These are phyloP conservation scores for Cyclotella kingstonii DNA, from an alignment of 108 stramenopile genomes.

Conservation along the genomic window DNA sequence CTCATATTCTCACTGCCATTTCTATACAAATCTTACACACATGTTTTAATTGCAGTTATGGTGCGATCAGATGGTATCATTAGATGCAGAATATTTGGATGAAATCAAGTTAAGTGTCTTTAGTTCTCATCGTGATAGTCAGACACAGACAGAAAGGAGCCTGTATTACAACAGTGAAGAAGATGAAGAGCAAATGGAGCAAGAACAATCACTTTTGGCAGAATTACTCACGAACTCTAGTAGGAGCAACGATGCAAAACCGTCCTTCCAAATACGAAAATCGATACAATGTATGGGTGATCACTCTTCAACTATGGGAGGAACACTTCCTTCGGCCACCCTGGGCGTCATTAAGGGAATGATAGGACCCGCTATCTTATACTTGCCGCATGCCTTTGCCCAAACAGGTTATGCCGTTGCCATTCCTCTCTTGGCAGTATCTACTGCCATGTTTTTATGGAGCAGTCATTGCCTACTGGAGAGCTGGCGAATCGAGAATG, in stretches of 20 bases:
- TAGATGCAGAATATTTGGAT: slow-evolving; percentile 9
- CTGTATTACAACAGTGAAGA: slow-evolving; percentile 14
- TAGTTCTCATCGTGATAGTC: not conserved
- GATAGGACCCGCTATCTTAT: slow-evolving; percentile 67
- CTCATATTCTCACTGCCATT: not conserved
- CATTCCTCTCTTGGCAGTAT: slow-evolving; percentile 46
- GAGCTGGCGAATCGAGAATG: slow-evolving; percentile 50
- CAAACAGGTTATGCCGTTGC: slow-evolving; percentile 50
- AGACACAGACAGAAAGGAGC: slow-evolving; percentile 6
- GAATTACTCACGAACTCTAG: not conserved
- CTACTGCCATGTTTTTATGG: slow-evolving; percentile 44
- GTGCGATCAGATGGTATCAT: not conserved
- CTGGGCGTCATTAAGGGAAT: slow-evolving; percentile 68
- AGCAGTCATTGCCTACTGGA: slow-evolving; percentile 50
- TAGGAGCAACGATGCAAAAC: not conserved
- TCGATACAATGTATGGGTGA: slow-evolving; percentile 28
- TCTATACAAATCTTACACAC: not conserved
- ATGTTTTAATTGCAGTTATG: not conserved
- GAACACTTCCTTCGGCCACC: slow-evolving; percentile 45
- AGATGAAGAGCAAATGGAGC: slow-evolving; percentile 23
- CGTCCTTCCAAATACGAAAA: not conserved
- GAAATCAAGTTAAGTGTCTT: slow-evolving; percentile 12
- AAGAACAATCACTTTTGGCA: not conserved
- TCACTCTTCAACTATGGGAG: slow-evolving; percentile 40
- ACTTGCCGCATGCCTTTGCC: slow-evolving; percentile 62